Conservation (phyloP, 768 basidiomycete genomes). For the Rhizopogon rudus region DNA sequence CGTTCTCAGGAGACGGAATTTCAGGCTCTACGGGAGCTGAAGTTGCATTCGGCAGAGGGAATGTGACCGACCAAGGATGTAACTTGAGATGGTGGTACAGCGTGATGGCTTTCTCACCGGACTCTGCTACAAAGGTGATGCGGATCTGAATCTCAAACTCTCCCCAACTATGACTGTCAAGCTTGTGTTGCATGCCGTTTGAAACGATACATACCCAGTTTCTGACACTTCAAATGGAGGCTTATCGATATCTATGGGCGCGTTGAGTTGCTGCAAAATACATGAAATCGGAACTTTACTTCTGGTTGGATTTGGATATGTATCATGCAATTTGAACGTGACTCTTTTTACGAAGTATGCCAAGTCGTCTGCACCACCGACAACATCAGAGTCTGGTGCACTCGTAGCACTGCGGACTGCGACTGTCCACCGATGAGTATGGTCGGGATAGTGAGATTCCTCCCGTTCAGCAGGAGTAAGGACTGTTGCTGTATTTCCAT, state of each 20-base stretch:
- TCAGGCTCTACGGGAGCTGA: slow-evolving; percentile 46
- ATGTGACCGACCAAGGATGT: slow-evolving; percentile 72
- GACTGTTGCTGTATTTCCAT: slow-evolving; percentile 88
- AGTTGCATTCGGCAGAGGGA: slow-evolving; percentile 9
- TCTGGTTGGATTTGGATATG: slow-evolving; percentile 85
- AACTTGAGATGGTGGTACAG: slow-evolving; percentile 94
- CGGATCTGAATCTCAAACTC: slow-evolving; percentile 96
- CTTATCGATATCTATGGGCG: slow-evolving; percentile 72
- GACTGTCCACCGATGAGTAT: slow-evolving; percentile 96
- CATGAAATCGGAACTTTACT: slow-evolving; percentile 47
- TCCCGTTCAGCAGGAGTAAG: slow-evolving; percentile 71
- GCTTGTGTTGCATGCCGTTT: not conserved
- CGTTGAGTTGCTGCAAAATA: not conserved
- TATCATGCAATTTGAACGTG: slow-evolving; percentile 96
- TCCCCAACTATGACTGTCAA: slow-evolving; percentile 66
- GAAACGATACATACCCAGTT: slow-evolving; percentile 61
- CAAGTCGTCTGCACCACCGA: slow-evolving; percentile 88
- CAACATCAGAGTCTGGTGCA: slow-evolving; percentile 62
- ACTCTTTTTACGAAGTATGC: slow-evolving; percentile 93
- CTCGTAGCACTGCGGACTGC: slow-evolving; percentile 88
- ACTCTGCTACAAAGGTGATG: slow-evolving; percentile 84
- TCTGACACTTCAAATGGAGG: slow-evolving; percentile 94
- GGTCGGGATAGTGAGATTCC: slow-evolving; percentile 52
- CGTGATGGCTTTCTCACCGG: slow-evolving; percentile 84
- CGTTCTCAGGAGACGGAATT: slow-evolving; percentile 61